Evolutionary conservation across 129 eudicot species (phyloP).

Genomic region (Cynara cardunculus): DNA sequence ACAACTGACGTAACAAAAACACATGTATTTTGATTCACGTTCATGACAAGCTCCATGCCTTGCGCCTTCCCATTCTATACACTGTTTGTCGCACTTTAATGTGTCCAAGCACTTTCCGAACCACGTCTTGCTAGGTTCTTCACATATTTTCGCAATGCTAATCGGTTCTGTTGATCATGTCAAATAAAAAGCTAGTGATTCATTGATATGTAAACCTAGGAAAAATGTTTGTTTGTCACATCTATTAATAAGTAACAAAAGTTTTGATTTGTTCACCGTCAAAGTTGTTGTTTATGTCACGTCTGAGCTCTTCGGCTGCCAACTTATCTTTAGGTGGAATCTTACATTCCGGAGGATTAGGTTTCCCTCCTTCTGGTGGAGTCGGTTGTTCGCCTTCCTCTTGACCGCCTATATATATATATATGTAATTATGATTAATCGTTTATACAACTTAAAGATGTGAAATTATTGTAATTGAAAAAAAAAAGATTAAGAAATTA

Average conservation of each 20-base stretch:
- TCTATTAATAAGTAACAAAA: background rate
- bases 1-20: conserved; percentile 22
- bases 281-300: conserved; percentile 1
- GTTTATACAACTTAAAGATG: no score
- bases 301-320: conserved; percentile 13
- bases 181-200: background rate
- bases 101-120: conserved; percentile 1
- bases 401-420: no score
- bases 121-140: conserved; percentile 20
- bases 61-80: conserved; percentile 20
- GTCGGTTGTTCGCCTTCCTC: background rate
- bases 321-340: conserved; percentile 4
- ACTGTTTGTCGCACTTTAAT: background rate
- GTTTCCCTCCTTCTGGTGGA: conserved; percentile 1
- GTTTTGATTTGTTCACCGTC: background rate
- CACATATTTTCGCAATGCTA: background rate
- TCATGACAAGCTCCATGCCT: conserved; percentile 21
- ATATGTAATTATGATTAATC: no score
- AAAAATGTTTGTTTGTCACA: background rate
- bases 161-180: background rate
- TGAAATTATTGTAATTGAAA: no score
- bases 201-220: background rate
- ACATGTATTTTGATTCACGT: conserved; percentile 16
- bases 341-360: conserved; percentile 16
- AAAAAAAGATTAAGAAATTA: background rate